Percentiles rank a stretch among this genome's conserved stretches.
These are phyloP conservation scores for Mycosphaerella sp. DNA, from an alignment of 2,329 filamentous ascomycete genomes.

Conservation along the genomic window DNA sequence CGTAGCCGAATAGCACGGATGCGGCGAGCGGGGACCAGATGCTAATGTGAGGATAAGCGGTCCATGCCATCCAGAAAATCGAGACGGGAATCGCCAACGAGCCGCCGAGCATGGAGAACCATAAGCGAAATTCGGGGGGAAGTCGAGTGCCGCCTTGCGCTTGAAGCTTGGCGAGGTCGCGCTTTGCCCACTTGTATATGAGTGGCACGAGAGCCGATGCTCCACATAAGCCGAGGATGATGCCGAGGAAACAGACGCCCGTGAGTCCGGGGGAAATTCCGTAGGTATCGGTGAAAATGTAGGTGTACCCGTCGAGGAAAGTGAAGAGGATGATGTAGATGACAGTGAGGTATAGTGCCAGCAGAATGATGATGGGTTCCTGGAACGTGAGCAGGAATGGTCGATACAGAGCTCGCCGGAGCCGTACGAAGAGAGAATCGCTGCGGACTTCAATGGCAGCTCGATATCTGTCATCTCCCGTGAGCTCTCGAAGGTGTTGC, in stretches of 20 bases:
- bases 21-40: constrained; percentile 49
- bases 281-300: constrained; percentile 48
- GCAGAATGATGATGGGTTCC: constrained; percentile 37
- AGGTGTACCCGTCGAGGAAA: constrained; percentile 49
- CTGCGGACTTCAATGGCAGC: constrained; percentile 43
- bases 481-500: constrained; percentile 27
- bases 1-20: constrained; percentile 49
- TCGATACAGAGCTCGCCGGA: constrained; percentile 37
- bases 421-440: constrained; percentile 34
- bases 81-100: constrained; percentile 46
- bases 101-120: constrained; percentile 45
- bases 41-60: constrained; percentile 38
- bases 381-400: constrained; percentile 38
- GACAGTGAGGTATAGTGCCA: constrained; percentile 48
- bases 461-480: constrained; percentile 42
- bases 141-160: constrained; percentile 36
- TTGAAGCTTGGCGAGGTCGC: constrained; percentile 39
- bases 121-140: constrained; percentile 50
- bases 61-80: constrained; percentile 57
- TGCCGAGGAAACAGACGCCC: constrained; percentile 17
- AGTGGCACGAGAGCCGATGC: constrained; percentile 15
- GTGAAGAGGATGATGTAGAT: constrained; percentile 51
- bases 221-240: constrained; percentile 15
- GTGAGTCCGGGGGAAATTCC: constrained; percentile 33
- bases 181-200: constrained; percentile 20